Evolutionary conservation across 2,329 filamentous ascomycete genomes (phyloP), one percentile per base, ranked within the genome.

Genomic region (Pleochaeta shiraiana): DNA sequence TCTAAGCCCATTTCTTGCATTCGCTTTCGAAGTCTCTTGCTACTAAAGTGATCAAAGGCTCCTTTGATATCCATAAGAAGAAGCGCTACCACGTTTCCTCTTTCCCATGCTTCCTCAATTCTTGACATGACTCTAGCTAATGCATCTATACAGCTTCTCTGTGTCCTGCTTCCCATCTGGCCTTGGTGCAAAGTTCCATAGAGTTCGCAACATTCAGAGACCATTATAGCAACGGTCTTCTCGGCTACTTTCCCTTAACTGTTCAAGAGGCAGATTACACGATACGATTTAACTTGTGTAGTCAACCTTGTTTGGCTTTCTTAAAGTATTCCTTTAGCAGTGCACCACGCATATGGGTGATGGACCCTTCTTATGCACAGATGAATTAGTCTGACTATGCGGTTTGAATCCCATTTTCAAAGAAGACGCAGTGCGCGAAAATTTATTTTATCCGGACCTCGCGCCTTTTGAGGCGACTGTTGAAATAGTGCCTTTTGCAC

Each of bases 31-130:
- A 37, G 11, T 9, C 57, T 11, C 21, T 21, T 7, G 5, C 21
- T 16, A 12, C 1, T 21, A 19, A 37, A 28, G n/a, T 60, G 57
- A n/a, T 60, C 57, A 21, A 60, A 60, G 16, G 57, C 28, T 3
- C 28, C 30, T 60, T 60, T 60, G n/a, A 60, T 5, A 37, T 60
- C 57, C 30, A 60, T 37, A 19, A 60, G 57, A 21, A 60, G 57
- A 11, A 60, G 57, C 28, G 30, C 57, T 60, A 30, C 21, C 5
- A 19, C 21, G 16, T 60, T 60, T n/a, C 57, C 57, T 60, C 30
- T 60, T 11, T 3, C n/a, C 57, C 31, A 60, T 11, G 30, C 57
- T 5, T 6, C 30, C 21, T 60, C 30, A 33, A 24, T 21, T 34
- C 16, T 19, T 21, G 30, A n/a, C 57, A 60, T 60, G 1, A 37